A percentile compares a stretch with the other conserved stretches of the same genome.
These are phyloP conservation scores for Verbena officinalis DNA, from an alignment of 257 asterid genomes.

Conservation along the genomic window DNA sequence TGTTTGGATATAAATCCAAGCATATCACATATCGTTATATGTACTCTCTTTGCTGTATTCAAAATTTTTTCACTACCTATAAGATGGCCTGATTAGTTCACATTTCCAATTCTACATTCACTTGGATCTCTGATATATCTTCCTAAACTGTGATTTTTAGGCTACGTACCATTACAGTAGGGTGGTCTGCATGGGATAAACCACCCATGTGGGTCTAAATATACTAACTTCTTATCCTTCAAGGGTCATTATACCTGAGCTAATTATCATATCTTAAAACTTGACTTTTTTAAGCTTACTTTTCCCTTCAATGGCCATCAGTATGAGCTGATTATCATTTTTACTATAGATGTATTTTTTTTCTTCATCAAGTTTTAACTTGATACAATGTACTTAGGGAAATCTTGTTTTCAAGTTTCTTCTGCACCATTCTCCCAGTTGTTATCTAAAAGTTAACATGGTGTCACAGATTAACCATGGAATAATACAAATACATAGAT, in stretches of 20 bases:
- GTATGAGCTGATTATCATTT: too few species aligned
- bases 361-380: not conserved
- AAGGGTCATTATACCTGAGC: too few species aligned
- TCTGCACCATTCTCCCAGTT: constrained; percentile 10
- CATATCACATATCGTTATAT: not conserved
- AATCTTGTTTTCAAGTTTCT: not conserved
- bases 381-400: not conserved
- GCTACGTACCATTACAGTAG: constrained; percentile 3
- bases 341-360: too few species aligned
- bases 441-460: not conserved
- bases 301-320: not conserved
- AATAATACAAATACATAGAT: not conserved
- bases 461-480: not conserved
- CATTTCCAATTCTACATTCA: constrained; percentile 12
- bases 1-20: not conserved
- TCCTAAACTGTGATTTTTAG: not conserved
- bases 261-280: not conserved
- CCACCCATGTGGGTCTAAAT: constrained; percentile 11
- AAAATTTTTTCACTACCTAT: not conserved
- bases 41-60: too few species aligned
- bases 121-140: not conserved
- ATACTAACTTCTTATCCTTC: too few species aligned
- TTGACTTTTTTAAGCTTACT: constrained; percentile 4
- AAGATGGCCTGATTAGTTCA: constrained; percentile 1
- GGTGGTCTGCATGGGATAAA: constrained; percentile 5